Percentiles rank a stretch among this genome's conserved stretches.
Evolutionary conservation across 495 filamentous ascomycete species (phyloP).

Genomic region (Lophiostoma macrostomum): DNA sequence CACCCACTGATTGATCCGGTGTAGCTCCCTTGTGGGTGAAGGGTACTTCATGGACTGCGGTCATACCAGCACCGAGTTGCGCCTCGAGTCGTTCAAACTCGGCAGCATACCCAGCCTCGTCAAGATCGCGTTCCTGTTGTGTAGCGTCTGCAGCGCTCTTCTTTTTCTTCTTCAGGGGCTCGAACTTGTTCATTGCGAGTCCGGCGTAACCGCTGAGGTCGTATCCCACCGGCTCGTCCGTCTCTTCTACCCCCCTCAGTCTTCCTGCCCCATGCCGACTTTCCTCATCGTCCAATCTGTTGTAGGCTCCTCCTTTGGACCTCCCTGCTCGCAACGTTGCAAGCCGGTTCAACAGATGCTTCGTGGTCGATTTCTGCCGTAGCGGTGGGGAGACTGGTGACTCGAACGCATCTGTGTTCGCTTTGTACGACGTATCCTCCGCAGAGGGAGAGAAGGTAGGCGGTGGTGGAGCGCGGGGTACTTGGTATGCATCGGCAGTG

Average conservation of each 20-base stretch:
- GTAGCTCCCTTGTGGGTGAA: constrained; percentile 16
- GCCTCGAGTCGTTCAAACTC: constrained; percentile 32
- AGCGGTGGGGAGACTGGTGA: constrained; percentile 3
- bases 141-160: constrained; percentile 17
- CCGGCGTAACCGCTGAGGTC: constrained; percentile 33
- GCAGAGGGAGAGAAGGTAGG: constrained; percentile 18
- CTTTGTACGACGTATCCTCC: constrained; percentile 25
- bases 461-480: constrained; percentile 29
- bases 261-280: neutral
- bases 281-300: constrained; percentile 28
- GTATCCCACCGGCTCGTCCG: constrained; percentile 24
- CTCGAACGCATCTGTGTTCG: constrained; percentile 10
- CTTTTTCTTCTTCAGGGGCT: neutral
- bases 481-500: constrained; percentile 27
- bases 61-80: constrained; percentile 31
- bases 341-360: constrained; percentile 25
- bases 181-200: constrained; percentile 25
- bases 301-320: constrained; percentile 18
- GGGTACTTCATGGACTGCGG: constrained; percentile 20
- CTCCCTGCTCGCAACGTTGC: constrained; percentile 19
- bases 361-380: constrained; percentile 2
- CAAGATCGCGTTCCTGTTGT: constrained; percentile 13
- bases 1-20: too few relatives aligned
- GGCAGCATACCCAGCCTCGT: constrained; percentile 29
- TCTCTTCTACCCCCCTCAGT: constrained; percentile 26